Evolutionary conservation across 306 rosid genomes (phyloP), one percentile per base, ranked within the genome.

Genomic region (Gynostemma pentaphyllum): DNA sequence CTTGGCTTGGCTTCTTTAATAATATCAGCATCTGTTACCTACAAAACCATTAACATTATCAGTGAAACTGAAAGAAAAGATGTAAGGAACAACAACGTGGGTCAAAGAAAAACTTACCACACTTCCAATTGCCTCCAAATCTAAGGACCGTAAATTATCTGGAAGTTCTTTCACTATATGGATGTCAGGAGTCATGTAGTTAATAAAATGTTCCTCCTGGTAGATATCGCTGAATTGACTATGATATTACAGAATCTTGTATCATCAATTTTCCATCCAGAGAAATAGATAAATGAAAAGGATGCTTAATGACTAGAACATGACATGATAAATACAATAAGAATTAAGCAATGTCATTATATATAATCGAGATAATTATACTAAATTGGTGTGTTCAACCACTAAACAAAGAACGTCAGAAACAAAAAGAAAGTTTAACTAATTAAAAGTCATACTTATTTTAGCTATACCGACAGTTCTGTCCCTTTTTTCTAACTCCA

Each of bases 91-190:
- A 4, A 5, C 10, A 47, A 60, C 36, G 22, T 14, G 62, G 48
- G 23, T 66, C 18, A 9, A 41, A 64, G 44, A 10, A 60, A 70
- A 70, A 78, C 96, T 72, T 81, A 92, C 99, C 76, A 78, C 78
- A 72, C 96, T 92, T 21, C 95, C 84, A 23, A 84, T 82, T 39
- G 96, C 95, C 75, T 82, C 90, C 84, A 92, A 76, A 79, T 92
- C 81, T 82, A 92, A 82, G 69, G 96, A 86, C 67, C 32, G 82
- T 21, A 92, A 82, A 73, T 88, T 82, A 71, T 67, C 67, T 2
- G 99, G 99, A 74, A 88, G 96, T 67, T 92, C 94, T 77, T 69
- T 82, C 81, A 86, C 90, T 81, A 88, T 78, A 81, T 86, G 95
- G 77, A 88, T 81, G 80, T 92, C 96, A 84, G 87, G 87, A 72